Conservation (phyloP, 2,329 filamentous ascomycete species). For the Neonectria sp. region DNA sequence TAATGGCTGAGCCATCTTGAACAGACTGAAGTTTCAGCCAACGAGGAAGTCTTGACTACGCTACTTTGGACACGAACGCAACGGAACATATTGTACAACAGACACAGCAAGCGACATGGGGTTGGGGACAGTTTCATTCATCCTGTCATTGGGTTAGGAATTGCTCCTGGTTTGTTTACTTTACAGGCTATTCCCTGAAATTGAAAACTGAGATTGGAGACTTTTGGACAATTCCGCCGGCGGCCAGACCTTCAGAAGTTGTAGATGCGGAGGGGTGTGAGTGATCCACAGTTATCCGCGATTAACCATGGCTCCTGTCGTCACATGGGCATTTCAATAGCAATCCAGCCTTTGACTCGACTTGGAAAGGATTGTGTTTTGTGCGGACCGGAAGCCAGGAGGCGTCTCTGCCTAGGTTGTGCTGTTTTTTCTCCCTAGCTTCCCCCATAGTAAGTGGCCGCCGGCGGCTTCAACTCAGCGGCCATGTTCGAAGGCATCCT, state of each 20-base stretch:
- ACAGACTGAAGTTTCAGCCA: not conserved
- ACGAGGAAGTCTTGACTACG: not conserved
- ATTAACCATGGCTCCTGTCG: slow-evolving; percentile 19
- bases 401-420: not conserved
- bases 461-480: not conserved
- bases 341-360: not conserved
- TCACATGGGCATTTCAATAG: not conserved
- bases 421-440: not conserved
- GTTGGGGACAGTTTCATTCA: not conserved
- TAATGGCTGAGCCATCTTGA: not conserved
- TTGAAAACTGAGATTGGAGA: not conserved
- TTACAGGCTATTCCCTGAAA: not conserved
- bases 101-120: not conserved
- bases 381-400: not conserved
- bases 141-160: not conserved
- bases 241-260: slow-evolving; percentile 1
- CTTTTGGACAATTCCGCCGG: not conserved
- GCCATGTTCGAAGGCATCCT: slow-evolving; percentile 34
- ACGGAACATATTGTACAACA: not conserved
- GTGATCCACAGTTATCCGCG: slow-evolving; percentile 44
- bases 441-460: not conserved
- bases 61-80: not conserved
- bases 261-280: not conserved
- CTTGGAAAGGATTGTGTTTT: not conserved
- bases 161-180: not conserved